Evolutionary conservation across 2,329 filamentous ascomycete genomes (phyloP), one percentile per base, ranked within the genome.

Genomic region (Fusarium poae): DNA sequence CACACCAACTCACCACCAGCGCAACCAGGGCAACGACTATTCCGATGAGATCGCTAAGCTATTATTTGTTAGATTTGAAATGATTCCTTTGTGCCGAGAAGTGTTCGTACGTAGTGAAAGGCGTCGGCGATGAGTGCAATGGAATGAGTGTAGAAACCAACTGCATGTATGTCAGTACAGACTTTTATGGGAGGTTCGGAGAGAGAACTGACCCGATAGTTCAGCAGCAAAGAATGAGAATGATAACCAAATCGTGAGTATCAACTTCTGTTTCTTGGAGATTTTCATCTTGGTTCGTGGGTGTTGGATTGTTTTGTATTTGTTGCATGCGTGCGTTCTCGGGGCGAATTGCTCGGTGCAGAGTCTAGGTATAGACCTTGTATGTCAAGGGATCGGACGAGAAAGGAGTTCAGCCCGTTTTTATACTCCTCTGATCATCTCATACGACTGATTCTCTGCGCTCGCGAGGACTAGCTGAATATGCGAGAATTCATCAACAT

Each of bases 111-210:
- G 75, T 93, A 92, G 76, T 94, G 92, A 71, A 94, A 93, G 2
- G 92, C 90, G 82, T 94, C 92, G 29, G 92, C 91, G 27, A 94
- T 82, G 4, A 94, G 82, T 1, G 91, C 91, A 13, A 94, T 82
- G 1, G 91, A 93, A 53, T 84, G 83, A 2, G 92, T 93, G 63
- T 88, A 88, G 72, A 92, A 91, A 3, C 90, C 90, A 62, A 91
- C 87, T 87, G 25, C 27, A 30, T 16, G 9, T 6, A 23, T 21
- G 29, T 70, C 54, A 65, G 35, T 25, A 25, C 13, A 5, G 15
- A 6, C 10, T 30, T 6, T 7, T n/a, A 1, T 6, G 5, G 5
- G 16, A 21, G 4, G 35, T 35, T 10, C 2, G 2, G 11, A 10
- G 16, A 27, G 15, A 12, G 18, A 34, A 72, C 79, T 29, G 54